These are phyloP conservation scores for Stygiomarasmius scandens DNA, from an alignment of 1,284 basidiomycete species.

Conservation along the genomic window DNA sequence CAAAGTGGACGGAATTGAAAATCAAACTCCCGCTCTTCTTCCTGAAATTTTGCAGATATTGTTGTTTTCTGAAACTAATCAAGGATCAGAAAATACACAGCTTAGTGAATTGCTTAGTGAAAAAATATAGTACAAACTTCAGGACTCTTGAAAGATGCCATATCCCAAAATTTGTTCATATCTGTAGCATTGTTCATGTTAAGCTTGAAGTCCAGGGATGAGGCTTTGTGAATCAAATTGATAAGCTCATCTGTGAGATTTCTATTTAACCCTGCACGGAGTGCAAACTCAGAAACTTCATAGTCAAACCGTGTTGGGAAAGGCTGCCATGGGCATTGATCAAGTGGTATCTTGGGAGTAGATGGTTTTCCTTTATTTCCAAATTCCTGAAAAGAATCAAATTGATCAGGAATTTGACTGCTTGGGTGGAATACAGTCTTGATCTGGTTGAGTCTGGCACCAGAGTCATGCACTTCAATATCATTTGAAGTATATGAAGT, in stretches of 20 bases:
- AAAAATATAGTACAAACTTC: neutral
- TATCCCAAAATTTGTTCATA: constrained; percentile 3
- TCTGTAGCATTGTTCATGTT: neutral
- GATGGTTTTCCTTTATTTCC: no score
- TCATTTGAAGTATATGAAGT: no score
- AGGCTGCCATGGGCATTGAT: constrained; percentile 17
- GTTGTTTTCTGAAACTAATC: neutral
- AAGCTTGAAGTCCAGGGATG: neutral
- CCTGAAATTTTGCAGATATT: neutral
- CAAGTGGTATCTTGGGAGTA: neutral
- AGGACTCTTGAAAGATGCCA: neutral
- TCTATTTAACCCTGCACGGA: constrained; percentile 21
- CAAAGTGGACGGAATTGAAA: neutral
- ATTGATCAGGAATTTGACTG: no score
- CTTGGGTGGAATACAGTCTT: no score
- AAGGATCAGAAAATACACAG: no score
- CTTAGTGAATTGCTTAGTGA: neutral
- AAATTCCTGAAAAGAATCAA: no score
- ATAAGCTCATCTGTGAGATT: constrained; percentile 22
- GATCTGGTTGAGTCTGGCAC: no score
- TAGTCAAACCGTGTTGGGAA: constrained; percentile 25
- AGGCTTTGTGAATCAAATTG: constrained; percentile 15
- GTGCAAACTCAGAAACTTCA: constrained; percentile 27
- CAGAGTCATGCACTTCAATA: no score
- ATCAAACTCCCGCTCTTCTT: neutral